Evolutionary conservation across 176 grass and related monocot genomes (phyloP).

Genomic region (Chrysopogon serrulatus): DNA sequence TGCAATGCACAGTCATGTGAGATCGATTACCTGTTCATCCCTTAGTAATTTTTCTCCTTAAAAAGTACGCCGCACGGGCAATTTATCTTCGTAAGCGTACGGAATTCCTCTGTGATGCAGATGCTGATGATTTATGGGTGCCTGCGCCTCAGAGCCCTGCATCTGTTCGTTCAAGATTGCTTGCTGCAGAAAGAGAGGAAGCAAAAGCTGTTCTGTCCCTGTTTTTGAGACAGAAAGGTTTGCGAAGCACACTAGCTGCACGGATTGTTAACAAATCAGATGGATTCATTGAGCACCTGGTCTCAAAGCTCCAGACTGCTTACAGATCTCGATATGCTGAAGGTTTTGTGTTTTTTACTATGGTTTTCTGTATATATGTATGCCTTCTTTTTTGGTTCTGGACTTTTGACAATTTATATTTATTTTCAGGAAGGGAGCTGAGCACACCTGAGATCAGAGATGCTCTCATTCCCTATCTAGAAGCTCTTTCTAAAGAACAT

Average conservation of each 20-base stretch:
- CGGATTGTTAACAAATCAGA: constrained; percentile 81
- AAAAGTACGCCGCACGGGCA: not conserved
- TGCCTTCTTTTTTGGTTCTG: not conserved
- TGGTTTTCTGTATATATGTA: not conserved
- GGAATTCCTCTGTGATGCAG: constrained; percentile 16
- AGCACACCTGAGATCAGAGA: constrained; percentile 90
- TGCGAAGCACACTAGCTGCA: constrained; percentile 68
- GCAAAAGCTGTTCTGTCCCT: constrained; percentile 90
- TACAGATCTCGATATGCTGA: constrained; percentile 88
- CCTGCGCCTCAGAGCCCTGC: constrained; percentile 29
- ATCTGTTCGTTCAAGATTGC: constrained; percentile 52
- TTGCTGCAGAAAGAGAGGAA: constrained; percentile 85
- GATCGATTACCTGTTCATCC: constrained; percentile 17
- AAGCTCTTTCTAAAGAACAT: constrained; percentile 69
- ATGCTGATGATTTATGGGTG: constrained; percentile 38
- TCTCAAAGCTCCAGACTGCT: constrained; percentile 59
- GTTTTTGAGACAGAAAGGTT: constrained; percentile 77
- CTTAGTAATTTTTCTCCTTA: not conserved
- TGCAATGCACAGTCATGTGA: constrained; percentile 64
- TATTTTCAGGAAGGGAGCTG: constrained; percentile 76
- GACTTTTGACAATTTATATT: not conserved
- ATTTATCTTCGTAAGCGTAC: not conserved
- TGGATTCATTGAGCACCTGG: constrained; percentile 75
- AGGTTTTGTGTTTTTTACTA: constrained; percentile 40
- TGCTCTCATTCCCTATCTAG: constrained; percentile 57